Base-by-base conservation (phyloP, 2,329 filamentous ascomycete genomes). In the Penicillium concentricum region DNA sequence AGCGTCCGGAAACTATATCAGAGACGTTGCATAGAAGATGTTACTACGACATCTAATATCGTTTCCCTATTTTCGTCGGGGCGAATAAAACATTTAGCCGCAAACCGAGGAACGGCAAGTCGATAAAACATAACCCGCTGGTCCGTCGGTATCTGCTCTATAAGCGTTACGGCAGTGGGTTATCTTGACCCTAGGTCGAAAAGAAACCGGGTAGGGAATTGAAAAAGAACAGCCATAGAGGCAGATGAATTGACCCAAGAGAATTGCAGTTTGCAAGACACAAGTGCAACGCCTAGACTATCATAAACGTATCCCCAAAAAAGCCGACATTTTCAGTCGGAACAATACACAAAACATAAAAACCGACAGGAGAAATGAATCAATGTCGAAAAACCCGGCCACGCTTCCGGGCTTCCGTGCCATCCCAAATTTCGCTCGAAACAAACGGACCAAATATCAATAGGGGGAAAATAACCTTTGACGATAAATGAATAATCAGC, bases 371-470 rank as follows among this genome's bases (percentile, higher is more conserved):
- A 35, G 32, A 35, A 30, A 30, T 2, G 30, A 30, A 37, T 9
- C 22, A 12, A 42, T 32, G 37, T 46, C 26, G 20, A 30, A 24
- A 43, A 32, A 8, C 35, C 42, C 12, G 26, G 41, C n/a, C 54
- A 45, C 22, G 41, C 54, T 52, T 28, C 34, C 39, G 26, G 28
- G 41, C 16, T 45, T 34, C 26, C 24, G 20, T 30, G 41, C 20
- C 47, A 39, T 39, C 26, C 34, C 35, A 52, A 52, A 34, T 20
- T 34, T 28, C 54, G 48, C 48, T 56, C 13, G 32, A 56, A 56
- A 56, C 24, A 45, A 18, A 46, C 10, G 10, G 24, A 26, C 5
- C 37, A 51, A 51, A 44, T 13, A 26, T 12, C 30, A 10, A 28
- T 15, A 28, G n/a, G 22, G 20, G 26, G 12, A 32, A n/a, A 37